Evolutionary conservation across 1,284 basidiomycete genomes (phyloP).

Genomic region (Calocybe gambosa): DNA sequence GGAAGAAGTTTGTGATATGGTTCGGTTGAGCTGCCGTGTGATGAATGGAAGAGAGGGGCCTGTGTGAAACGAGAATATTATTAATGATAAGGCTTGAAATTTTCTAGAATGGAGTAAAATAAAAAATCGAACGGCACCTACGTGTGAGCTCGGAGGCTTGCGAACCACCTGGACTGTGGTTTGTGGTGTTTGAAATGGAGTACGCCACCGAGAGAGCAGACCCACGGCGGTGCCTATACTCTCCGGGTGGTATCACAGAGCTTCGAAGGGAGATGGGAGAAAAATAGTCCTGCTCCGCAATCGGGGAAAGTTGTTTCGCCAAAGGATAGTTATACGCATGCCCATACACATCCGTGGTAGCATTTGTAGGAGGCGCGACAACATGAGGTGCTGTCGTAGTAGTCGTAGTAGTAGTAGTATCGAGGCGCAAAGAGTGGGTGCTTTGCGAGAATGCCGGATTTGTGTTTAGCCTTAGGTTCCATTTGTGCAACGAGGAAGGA

Average conservation of each 20-base stretch:
- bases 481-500: slow-evolving; percentile 11
- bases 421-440: slow-evolving; percentile 29
- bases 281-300: slow-evolving; percentile 48
- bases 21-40: slow-evolving; percentile 48
- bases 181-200: slow-evolving; percentile 16
- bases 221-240: slow-evolving; percentile 7
- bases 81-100: neutral
- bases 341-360: slow-evolving; percentile 27
- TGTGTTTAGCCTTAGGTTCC: slow-evolving; percentile 18
- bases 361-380: slow-evolving; percentile 14
- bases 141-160: slow-evolving; percentile 31
- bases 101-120: neutral
- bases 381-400: too few species aligned
- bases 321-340: slow-evolving; percentile 29
- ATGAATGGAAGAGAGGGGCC: slow-evolving; percentile 45
- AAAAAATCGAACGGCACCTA: slow-evolving; percentile 19
- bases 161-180: slow-evolving; percentile 27
- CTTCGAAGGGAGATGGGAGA: slow-evolving; percentile 37
- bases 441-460: slow-evolving; percentile 25
- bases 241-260: slow-evolving; percentile 26
- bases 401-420: too few species aligned
- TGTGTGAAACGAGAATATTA: slow-evolving; percentile 13
- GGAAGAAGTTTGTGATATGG: slow-evolving; percentile 52
- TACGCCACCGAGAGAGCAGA: slow-evolving; percentile 16
- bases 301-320: slow-evolving; percentile 45